Base-by-base conservation (phyloP, 2,329 filamentous ascomycete species). In the Colletotrichum tabaci region DNA sequence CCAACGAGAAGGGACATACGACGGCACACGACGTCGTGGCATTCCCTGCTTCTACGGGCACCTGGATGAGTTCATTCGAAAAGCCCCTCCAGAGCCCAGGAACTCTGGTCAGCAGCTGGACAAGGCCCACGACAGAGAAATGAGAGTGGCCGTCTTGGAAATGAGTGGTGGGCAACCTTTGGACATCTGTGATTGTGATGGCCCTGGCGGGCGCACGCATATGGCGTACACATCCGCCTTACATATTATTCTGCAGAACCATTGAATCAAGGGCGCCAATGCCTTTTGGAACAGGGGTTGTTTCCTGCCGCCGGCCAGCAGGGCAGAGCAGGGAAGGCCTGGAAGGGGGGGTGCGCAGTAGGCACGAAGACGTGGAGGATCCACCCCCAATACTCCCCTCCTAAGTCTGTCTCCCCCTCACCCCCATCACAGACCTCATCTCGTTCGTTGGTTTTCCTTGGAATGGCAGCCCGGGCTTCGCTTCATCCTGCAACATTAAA, bases 401-500 rank as follows among this genome's bases (percentile, higher is more conserved):
- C 50, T 50, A 52, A 58, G 40, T 30, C 56, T 60, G 56, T 40
- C 15, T 21, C 23, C 57, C 46, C 35, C 21, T 38, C 46, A 47
- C 23, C 66, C 57, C 67, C 68, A n/a, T 63, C 68, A 26, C 44
- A 66, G 62, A 60, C 61, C 50, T 68, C 68, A 63, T 71, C 64
- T 71, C 68, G 64, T 71, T 71, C 68, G 69, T 46, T 70, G 53
- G 65, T n/a, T 38, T 35, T 69, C 62, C 56, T 49, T 50, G 49
- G 15, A 49, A 52, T 58, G 38, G 44, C 52, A 40, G 65, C 40
- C 61, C 35, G 70, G 58, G 42, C 60, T 61, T 72, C 55, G 53
- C 68, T 38, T 71, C 64, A 53, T 67, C 56, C 70, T 68, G 73
- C 70, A 73, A 74, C 70, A 80, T 82, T 82, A 83, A 83, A 83